Percentiles rank a stretch among this genome's conserved stretches.
These are phyloP conservation scores for Lactuca saligna DNA, from an alignment of 129 eudicot species.

Conservation along the genomic window DNA sequence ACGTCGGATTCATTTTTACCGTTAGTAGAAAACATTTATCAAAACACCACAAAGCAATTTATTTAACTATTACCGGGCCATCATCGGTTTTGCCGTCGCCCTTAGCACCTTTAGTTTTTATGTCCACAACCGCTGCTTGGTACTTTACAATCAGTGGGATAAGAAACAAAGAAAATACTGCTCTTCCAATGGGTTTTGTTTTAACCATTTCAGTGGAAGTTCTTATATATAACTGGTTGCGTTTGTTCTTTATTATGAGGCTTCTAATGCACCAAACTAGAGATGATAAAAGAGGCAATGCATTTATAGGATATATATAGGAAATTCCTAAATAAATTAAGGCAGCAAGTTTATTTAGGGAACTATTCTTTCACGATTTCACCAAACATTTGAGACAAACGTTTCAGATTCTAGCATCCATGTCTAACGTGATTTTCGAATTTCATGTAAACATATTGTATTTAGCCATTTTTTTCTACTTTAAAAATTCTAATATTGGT, in stretches of 20 bases:
- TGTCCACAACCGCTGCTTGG: conserved; percentile 29
- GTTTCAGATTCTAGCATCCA: background rate
- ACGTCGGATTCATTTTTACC: background rate
- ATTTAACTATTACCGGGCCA: conserved; percentile 28
- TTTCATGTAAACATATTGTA: too few relatives aligned
- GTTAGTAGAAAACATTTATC: too few relatives aligned
- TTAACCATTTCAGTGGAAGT: background rate
- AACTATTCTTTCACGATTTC: background rate
- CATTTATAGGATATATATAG: conserved; percentile 6
- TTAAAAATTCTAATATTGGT: too few relatives aligned
- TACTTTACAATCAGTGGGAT: conserved; percentile 1
- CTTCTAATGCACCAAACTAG: background rate
- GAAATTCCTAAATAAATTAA: background rate
- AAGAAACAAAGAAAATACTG: conserved; percentile 14
- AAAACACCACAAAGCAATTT: background rate
- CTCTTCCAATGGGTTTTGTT: conserved; percentile 11
- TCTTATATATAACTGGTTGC: background rate
- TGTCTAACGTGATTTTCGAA: background rate
- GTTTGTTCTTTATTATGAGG: background rate
- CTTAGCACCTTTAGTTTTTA: conserved; percentile 43
- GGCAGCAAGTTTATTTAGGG: background rate
- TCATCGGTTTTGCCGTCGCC: conserved; percentile 43
- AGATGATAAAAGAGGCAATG: background rate
- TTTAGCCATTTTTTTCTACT: too few relatives aligned
- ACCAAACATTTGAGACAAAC: background rate